Evolutionary conservation across 2,329 filamentous ascomycete species (phyloP).

Genomic region (Westerdykella aurantiaca): DNA sequence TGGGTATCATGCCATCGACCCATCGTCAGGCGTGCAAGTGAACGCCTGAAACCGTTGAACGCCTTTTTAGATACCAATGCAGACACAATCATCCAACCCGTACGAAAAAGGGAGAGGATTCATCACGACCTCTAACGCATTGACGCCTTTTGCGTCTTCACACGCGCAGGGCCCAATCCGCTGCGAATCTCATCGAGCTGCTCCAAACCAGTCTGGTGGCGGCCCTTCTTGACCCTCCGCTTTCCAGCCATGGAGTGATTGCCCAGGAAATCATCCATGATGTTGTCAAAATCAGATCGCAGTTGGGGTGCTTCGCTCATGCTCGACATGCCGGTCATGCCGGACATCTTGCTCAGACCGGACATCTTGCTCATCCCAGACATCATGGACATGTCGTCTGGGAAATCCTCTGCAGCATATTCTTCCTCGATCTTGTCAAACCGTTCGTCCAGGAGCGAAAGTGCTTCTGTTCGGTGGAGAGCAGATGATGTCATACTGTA

Average conservation of each 20-base stretch:
- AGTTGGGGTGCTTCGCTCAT: conserved; percentile 48
- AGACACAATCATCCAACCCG: neutral
- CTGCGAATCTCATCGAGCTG: conserved; percentile 86
- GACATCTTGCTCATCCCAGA: conserved; percentile 50
- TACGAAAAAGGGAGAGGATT: neutral
- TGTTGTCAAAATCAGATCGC: conserved; percentile 74
- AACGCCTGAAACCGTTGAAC: neutral
- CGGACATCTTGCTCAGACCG: conserved; percentile 38
- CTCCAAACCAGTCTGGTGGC: conserved; percentile 72
- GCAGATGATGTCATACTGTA: conserved; percentile 93
- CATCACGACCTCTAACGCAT: neutral
- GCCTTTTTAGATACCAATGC: neutral
- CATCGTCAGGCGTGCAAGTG: too few species aligned
- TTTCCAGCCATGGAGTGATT: conserved; percentile 67
- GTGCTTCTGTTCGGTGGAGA: conserved; percentile 78
- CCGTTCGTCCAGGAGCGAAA: conserved; percentile 76
- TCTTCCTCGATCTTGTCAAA: conserved; percentile 87
- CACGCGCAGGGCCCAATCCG: conserved; percentile 69
- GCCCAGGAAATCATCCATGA: conserved; percentile 89
- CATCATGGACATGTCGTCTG: conserved; percentile 42
- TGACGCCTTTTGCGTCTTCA: conserved; percentile 37
- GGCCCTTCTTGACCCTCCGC: conserved; percentile 67
- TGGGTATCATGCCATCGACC: too few species aligned
- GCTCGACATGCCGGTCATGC: conserved; percentile 15
- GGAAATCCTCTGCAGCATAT: conserved; percentile 50